Percentiles rank a stretch among this genome's conserved stretches.
Conservation (phyloP, 2,329 filamentous ascomycete species). For the Aschersonia sp. region DNA sequence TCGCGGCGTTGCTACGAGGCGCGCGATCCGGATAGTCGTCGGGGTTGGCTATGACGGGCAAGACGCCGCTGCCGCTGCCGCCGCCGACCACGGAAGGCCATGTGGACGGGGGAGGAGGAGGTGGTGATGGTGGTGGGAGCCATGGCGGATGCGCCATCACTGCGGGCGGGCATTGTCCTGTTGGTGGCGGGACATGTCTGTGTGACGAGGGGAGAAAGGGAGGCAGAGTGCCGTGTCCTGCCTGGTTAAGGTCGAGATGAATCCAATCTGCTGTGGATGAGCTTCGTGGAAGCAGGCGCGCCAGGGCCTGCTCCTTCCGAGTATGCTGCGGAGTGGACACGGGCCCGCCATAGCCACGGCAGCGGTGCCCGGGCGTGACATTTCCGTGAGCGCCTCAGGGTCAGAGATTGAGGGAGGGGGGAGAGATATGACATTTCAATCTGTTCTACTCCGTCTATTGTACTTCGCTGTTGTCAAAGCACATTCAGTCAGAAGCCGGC, state of each 20-base stretch:
- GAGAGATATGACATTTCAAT: too few relatives aligned
- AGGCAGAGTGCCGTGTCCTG: constrained; percentile 29
- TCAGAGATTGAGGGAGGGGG: too few relatives aligned
- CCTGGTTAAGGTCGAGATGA: constrained; percentile 18
- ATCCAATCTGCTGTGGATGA: background rate
- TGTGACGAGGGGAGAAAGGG: too few relatives aligned
- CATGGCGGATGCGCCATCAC: constrained; percentile 18
- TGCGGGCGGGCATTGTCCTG: constrained; percentile 20
- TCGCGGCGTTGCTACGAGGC: constrained; percentile 39
- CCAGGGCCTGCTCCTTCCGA: too few relatives aligned
- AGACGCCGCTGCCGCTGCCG: constrained; percentile 35
- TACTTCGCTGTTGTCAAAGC: too few relatives aligned
- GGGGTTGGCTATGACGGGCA: constrained; percentile 24
- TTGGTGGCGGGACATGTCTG: constrained; percentile 13
- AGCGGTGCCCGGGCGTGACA: too few relatives aligned
- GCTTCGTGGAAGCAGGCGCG: background rate
- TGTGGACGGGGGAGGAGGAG: constrained; percentile 11
- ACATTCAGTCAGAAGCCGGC: too few relatives aligned
- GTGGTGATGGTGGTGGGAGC: background rate
- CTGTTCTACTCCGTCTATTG: too few relatives aligned
- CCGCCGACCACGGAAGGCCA: constrained; percentile 10
- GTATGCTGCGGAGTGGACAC: too few relatives aligned
- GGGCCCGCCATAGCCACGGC: too few relatives aligned
- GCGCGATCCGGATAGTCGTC: constrained; percentile 29
- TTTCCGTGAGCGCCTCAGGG: too few relatives aligned